Percentiles rank a stretch among this genome's conserved stretches.
Conservation (phyloP, 495 filamentous ascomycete genomes). For the Achaetomiella virescens region DNA sequence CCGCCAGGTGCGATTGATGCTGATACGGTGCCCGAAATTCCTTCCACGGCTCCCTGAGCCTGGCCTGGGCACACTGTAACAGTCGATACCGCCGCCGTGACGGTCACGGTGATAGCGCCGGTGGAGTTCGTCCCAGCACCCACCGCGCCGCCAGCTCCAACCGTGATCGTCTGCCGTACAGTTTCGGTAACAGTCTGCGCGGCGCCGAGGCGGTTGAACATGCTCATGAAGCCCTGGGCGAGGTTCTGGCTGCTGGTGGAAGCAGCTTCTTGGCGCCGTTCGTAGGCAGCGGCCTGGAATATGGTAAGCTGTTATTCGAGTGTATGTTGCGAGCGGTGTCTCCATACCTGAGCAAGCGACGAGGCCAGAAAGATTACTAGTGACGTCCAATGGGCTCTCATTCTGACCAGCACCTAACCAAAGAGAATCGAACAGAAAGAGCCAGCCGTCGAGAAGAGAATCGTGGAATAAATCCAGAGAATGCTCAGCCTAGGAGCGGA, state of each 20-base stretch:
- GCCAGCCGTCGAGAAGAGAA: conserved; percentile 32
- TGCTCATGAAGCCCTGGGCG: conserved; percentile 12
- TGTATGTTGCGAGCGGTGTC: not conserved
- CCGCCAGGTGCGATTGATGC: not conserved
- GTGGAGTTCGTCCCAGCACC: conserved; percentile 25
- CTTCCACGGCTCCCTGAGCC: conserved; percentile 11
- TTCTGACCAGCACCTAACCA: conserved; percentile 22
- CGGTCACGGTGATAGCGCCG: conserved; percentile 24
- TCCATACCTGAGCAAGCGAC: conserved; percentile 38
- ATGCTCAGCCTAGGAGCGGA: not conserved
- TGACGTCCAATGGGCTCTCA: conserved; percentile 31
- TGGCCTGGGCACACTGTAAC: conserved; percentile 27
- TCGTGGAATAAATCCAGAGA: conserved; percentile 27
- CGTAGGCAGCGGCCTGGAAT: conserved; percentile 32
- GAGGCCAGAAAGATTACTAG: conserved; percentile 32
- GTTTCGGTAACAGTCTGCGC: conserved; percentile 37
- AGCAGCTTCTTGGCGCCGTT: conserved; percentile 13
- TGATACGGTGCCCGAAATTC: not conserved
- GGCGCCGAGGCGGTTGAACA: conserved; percentile 15
- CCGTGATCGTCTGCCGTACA: conserved; percentile 29
- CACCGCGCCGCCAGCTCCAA: conserved; percentile 20
- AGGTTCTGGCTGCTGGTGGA: conserved; percentile 1
- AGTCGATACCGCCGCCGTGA: conserved; percentile 36
- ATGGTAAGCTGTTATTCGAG: conserved; percentile 1
- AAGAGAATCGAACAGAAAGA: conserved; percentile 23